A percentile compares a stretch with the other conserved stretches of the same genome.
phyloP scores from a whole-genome alignment of 176 grass and related monocot genomes.

The Juncus inflexus region DNA sequence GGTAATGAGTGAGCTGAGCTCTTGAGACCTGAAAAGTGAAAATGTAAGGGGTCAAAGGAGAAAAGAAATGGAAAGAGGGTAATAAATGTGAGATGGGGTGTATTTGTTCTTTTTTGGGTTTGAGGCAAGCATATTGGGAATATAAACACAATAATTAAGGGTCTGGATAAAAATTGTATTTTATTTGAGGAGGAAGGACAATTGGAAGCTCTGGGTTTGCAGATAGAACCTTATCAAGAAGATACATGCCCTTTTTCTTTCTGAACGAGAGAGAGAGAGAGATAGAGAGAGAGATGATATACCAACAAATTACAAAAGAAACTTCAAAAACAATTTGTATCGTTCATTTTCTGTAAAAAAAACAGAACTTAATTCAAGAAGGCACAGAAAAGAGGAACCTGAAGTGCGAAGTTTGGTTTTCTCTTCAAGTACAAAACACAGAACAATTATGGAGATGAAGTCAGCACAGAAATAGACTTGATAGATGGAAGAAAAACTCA shows the following conservation, averaged over 20 bases:
- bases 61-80: conserved; percentile 11
- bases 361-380: conserved; percentile 2
- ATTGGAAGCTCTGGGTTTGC: conserved; percentile 31
- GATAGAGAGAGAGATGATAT: too few species aligned
- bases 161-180: conserved; percentile 19
- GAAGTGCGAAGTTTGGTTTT: neutral
- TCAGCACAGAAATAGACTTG: conserved; percentile 11
- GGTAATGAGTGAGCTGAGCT: neutral
- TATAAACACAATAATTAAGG: conserved; percentile 32
- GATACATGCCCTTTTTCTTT: conserved; percentile 23
- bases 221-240: conserved; percentile 36
- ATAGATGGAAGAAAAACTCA: conserved; percentile 24
- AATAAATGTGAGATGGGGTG: conserved; percentile 31
- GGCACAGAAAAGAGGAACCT: neutral
- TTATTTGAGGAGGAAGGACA: conserved; percentile 29
- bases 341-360: neutral
- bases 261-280: neutral
- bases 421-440: neutral
- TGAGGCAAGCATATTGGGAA: conserved; percentile 24
- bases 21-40: conserved; percentile 13
- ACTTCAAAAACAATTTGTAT: conserved; percentile 1
- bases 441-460: neutral
- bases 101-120: conserved; percentile 30
- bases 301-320: too few species aligned
- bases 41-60: neutral